These are phyloP conservation scores for Heterobasidion irregulare DNA, from an alignment of 1,284 basidiomycete species.

Conservation along the genomic window DNA sequence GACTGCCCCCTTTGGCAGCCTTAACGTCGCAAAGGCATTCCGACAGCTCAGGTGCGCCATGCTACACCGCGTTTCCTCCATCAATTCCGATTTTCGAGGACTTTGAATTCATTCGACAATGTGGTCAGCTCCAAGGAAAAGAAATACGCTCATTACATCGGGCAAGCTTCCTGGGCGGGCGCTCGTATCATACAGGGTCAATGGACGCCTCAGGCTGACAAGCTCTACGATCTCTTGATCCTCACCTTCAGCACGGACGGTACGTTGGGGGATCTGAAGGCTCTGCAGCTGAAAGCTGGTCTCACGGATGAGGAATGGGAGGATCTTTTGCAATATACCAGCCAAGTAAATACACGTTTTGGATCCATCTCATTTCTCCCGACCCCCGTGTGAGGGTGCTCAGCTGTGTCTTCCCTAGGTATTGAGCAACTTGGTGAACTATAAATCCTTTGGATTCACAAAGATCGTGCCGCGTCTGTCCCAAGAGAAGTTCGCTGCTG, in stretches of 20 bases:
- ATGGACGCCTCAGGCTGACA: conserved; percentile 58
- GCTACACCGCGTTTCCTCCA: not conserved
- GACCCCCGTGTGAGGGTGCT: not conserved
- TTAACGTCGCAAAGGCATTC: conserved; percentile 61
- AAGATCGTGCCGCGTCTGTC: conserved; percentile 73
- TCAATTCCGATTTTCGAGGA: not conserved
- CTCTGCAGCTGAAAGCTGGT: conserved; percentile 43
- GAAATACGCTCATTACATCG: conserved; percentile 66
- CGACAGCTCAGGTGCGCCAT: conserved; percentile 48
- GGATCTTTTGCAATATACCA: conserved; percentile 60
- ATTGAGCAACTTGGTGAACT: conserved; percentile 73
- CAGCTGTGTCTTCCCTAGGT: conserved; percentile 31
- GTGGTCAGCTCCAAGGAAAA: conserved; percentile 55
- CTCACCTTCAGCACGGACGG: conserved; percentile 55
- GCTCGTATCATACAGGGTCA: conserved; percentile 77
- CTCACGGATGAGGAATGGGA: conserved; percentile 57
- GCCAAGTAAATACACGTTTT: conserved; percentile 39
- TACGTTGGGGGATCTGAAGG: conserved; percentile 46
- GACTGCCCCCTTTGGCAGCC: conserved; percentile 56
- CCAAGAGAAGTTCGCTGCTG: conserved; percentile 46
- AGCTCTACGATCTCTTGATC: conserved; percentile 64
- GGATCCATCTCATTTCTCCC: conserved; percentile 6
- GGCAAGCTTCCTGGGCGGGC: conserved; percentile 72
- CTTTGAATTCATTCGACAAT: not conserved
- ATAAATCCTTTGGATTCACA: conserved; percentile 74